These are phyloP conservation scores for Silene coronaria DNA, from an alignment of 179 eudicot species.

Conservation along the genomic window DNA sequence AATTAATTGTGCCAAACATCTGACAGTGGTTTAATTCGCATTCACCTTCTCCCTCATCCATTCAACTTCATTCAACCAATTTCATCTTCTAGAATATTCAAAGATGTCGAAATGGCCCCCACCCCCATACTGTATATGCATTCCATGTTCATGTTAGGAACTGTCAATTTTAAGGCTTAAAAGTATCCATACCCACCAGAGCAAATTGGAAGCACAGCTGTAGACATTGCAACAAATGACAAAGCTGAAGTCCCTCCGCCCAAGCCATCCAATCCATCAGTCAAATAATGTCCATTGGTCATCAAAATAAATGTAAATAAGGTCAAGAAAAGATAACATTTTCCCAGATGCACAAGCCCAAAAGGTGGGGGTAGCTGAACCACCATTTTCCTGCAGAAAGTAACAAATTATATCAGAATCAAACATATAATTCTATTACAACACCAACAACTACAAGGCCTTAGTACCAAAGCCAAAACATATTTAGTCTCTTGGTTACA, in stretches of 20 bases:
- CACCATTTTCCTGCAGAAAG: constrained; percentile 67
- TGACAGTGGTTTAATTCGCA: neutral
- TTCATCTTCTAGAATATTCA: neutral
- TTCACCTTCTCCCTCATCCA: neutral
- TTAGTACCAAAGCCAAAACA: neutral
- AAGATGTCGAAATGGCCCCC: neutral
- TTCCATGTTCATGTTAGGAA: neutral
- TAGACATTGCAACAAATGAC: constrained; percentile 85
- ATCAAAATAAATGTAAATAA: constrained; percentile 64
- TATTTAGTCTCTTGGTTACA: neutral
- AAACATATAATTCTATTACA: constrained; percentile 1
- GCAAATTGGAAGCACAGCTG: constrained; percentile 88
- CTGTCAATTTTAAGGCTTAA: neutral
- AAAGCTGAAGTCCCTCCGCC: constrained; percentile 89
- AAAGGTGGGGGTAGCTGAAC: constrained; percentile 76
- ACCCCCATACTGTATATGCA: neutral
- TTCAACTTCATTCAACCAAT: neutral
- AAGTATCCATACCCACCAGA: constrained; percentile 48
- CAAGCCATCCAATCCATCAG: constrained; percentile 79
- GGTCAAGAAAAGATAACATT: constrained; percentile 50
- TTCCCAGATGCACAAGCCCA: constrained; percentile 74
- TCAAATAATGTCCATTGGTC: constrained; percentile 59
- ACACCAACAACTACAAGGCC: neutral
- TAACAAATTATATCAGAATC: constrained; percentile 6
- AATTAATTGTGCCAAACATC: neutral